Evolutionary conservation across 2,329 filamentous ascomycete genomes (phyloP), one percentile per base, ranked within the genome.

Genomic region (Ophiostoma perfectum): DNA sequence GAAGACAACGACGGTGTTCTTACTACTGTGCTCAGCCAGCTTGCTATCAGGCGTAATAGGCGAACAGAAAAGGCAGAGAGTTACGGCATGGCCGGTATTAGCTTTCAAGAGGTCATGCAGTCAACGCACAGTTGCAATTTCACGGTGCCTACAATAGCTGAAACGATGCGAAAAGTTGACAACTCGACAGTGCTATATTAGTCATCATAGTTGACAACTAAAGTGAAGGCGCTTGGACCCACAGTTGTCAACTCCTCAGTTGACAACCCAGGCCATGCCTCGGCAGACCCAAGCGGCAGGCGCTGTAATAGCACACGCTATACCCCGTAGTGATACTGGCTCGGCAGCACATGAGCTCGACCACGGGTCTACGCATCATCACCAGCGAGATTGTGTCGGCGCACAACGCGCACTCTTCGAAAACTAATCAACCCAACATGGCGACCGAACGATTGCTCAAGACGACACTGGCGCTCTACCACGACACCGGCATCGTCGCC

Each of bases 361-460:
- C 6, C 27, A 64, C 60, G 38, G 60, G n/a, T 18, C 36, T 41
- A 41, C 27, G 9, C 18, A 18, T 9, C 27, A 14, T 60, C 55
- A 60, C 6, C 55, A 60, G 49, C 49, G 27, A 55, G 7, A 27
- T 27, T 55, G 49, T 27, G 49, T 55, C 16, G 49, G 49, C 49
- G 49, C 49, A 63, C 58, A 36, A 63, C 39, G 58, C 58, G 55
- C 55, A 60, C 49, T 55, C 36, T 39, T 14, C 18, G 27, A 27
- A 27, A 27, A 27, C 16, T 7, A 41, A 18, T 6, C 60, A 42
- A 63, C 7, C 14, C 49, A 55, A 11, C 49, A 91, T 91, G 89
- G 83, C 88, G 72, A 82, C 86, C 72, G 88, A 91, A 76, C 83
- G 84, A 71, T 82, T 91, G 67, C 82, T 92, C 69, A 87, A 86